phyloP scores from a whole-genome alignment of 495 filamentous ascomycete species.

The Penicillium longicatenatum region DNA sequence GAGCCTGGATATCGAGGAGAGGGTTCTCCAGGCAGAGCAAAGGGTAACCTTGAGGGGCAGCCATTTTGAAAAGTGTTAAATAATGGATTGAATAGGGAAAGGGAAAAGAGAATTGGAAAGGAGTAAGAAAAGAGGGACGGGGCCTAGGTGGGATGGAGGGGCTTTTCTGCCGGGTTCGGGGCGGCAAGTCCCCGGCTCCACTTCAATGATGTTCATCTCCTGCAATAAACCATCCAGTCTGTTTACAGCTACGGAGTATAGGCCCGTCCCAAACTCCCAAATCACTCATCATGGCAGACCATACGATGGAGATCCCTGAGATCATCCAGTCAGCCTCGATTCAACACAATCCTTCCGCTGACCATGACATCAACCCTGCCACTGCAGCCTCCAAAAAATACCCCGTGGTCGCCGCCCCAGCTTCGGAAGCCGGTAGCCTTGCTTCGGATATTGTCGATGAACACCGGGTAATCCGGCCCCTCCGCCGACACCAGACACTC shows the following conservation, averaged over 20 bases:
- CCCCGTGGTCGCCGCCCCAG: constrained; percentile 47
- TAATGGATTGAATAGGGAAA: constrained; percentile 12
- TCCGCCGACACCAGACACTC: constrained; percentile 57
- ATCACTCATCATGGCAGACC: constrained; percentile 36
- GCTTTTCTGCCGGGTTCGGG: constrained; percentile 30
- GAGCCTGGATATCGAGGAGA: constrained; percentile 92
- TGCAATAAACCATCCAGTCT: constrained; percentile 1
- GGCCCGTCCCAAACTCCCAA: background rate
- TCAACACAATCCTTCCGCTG: constrained; percentile 63
- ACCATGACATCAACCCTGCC: constrained; percentile 79
- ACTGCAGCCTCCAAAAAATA: constrained; percentile 65
- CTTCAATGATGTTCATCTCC: background rate
- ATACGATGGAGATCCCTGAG: constrained; percentile 64
- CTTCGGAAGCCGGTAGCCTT: constrained; percentile 49
- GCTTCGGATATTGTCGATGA: constrained; percentile 49
- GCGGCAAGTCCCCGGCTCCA: constrained; percentile 16
- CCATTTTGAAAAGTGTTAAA: constrained; percentile 54
- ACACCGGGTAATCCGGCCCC: constrained; percentile 56
- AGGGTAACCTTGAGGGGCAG: constrained; percentile 71
- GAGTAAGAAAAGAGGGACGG: constrained; percentile 17
- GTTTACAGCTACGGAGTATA: background rate
- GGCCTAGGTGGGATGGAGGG: constrained; percentile 24
- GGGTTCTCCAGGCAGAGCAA: constrained; percentile 95
- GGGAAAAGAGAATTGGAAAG: background rate
- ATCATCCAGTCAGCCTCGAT: constrained; percentile 80